phyloP scores from a whole-genome alignment of 148 eudicot species.

The Fagopyrum homotropicum region DNA sequence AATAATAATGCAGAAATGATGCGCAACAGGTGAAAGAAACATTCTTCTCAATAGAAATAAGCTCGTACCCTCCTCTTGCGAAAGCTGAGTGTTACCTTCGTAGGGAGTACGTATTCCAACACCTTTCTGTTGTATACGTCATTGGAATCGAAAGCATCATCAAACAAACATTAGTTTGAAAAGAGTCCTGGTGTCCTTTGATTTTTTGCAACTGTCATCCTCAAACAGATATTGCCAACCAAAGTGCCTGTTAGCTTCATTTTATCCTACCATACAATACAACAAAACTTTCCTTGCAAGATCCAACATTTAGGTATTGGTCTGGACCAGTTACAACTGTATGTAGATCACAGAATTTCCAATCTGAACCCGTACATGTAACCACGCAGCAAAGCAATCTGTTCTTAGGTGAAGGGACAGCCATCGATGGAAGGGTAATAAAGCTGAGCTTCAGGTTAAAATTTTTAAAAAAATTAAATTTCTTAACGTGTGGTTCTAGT shows the following conservation, averaged over 20 bases:
- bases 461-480: neutral
- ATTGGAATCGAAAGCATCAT: too few relatives aligned
- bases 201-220: neutral
- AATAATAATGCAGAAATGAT: neutral
- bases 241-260: neutral
- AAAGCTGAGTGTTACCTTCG: neutral
- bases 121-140: too few relatives aligned
- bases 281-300: neutral
- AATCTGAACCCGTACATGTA: too few relatives aligned
- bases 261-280: neutral
- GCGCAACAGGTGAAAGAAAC: neutral
- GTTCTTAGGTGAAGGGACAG: neutral
- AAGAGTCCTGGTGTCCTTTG: too few relatives aligned
- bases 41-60: neutral
- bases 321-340: neutral
- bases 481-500: neutral
- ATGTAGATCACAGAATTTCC: slow-evolving; percentile 3
- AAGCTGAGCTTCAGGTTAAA: neutral
- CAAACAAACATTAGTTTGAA: too few relatives aligned
- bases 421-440: neutral
- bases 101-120: neutral
- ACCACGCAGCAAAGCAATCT: neutral
- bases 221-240: slow-evolving; percentile 2
- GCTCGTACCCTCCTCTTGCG: too few relatives aligned
- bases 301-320: neutral